Conservation (phyloP, 176 grass and related monocot genomes). For the Stipa capillata region DNA sequence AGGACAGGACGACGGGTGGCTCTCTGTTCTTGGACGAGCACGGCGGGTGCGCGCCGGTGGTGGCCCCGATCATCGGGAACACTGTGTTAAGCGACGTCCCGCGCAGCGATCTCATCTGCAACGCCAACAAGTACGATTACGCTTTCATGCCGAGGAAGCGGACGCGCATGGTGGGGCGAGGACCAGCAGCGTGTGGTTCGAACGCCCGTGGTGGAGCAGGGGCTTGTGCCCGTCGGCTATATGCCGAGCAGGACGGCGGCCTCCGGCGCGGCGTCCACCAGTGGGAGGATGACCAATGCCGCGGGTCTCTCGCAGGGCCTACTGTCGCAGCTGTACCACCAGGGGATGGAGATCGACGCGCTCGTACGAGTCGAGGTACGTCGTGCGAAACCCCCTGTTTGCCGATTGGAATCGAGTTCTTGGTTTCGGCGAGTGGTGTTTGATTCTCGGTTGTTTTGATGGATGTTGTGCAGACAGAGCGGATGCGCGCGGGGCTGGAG, state of each 20-base stretch:
- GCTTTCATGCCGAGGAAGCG: slow-evolving; percentile 23
- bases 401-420: background rate
- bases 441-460: background rate
- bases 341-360: slow-evolving; percentile 34
- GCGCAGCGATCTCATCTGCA: background rate
- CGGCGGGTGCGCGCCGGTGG: background rate
- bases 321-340: slow-evolving; percentile 8
- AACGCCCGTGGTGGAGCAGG: background rate
- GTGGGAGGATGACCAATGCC: background rate
- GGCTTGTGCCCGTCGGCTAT: background rate
- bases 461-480: slow-evolving; percentile 21
- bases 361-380: slow-evolving; percentile 40
- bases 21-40: background rate
- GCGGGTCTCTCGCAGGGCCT: background rate
- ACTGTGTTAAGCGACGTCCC: background rate
- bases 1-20: background rate
- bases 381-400: background rate
- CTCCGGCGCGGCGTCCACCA: slow-evolving; percentile 28
- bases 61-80: background rate
- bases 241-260: background rate
- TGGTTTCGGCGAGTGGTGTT: background rate
- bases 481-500: slow-evolving; percentile 24
- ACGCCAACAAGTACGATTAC: background rate
- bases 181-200: background rate
- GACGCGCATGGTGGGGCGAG: background rate